Base-by-base conservation (phyloP, 2,329 filamentous ascomycete genomes). In the Colletotrichum viniferum region DNA sequence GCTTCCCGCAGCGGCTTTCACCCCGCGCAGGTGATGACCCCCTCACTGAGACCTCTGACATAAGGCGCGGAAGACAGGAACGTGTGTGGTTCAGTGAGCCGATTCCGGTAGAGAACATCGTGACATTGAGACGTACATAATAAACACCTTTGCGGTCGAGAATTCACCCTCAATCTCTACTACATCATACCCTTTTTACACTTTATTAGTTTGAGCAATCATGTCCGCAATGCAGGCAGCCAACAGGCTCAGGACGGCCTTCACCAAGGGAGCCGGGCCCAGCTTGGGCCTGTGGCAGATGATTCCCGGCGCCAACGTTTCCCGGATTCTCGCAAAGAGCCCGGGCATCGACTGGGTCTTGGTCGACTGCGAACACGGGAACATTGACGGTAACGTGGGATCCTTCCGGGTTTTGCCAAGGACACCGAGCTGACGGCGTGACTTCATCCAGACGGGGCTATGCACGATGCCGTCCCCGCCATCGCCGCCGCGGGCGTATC, bases 281-380 rank as follows among this genome's bases (percentile, higher is more conserved):
- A 87, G 89, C 64, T 85, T 92, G 78, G 91, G 91, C 5, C 85
- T 89, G 69, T 93, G 91, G 91, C 91, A 93, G 83, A 92, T 92
- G 86, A 83, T 93, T 69, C 91, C 91, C 0, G 90, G 91, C 0
- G 86, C 88, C 60, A 92, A 92, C 76, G 84, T 92, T 14, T 91
- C 91, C 7, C 87, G 91, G 69, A 82, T 88, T 21, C 84, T 95
- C 63, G 92, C 93, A 3, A 86, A 91, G 70, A 89, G 88, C 4
- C 84, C 89, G 2, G 92, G 92, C 1, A 87, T 92, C 2, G 92
- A 94, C 80, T 94, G 92, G 88, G 90, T 95, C 12, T 86, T 93
- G 81, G 90, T 90, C 66, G 89, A 89, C 77, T 88, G 88, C 71
- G 89, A 89, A 78, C 89, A 90, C 78, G 89, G 89, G 10, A 88